phyloP scores from a whole-genome alignment of 306 rosid genomes.

The Gastrolobium villosum region DNA sequence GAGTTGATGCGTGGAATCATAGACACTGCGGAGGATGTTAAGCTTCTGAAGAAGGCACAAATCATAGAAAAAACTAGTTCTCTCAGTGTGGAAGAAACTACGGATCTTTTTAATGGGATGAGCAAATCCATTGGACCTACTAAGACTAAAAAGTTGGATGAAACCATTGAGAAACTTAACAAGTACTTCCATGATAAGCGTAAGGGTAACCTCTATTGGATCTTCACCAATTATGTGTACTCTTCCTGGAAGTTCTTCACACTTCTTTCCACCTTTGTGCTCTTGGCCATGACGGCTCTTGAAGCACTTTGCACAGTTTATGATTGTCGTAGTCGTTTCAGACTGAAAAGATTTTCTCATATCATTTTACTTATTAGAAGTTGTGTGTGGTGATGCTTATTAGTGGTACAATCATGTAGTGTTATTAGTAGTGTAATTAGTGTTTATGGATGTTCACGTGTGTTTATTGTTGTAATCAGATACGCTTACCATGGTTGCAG shows the following conservation, averaged over 20 bases:
- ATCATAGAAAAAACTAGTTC: slow-evolving; percentile 8
- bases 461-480: too few species aligned
- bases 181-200: background rate
- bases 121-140: slow-evolving; percentile 32
- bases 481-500: too few species aligned
- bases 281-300: slow-evolving; percentile 28
- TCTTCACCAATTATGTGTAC: slow-evolving; percentile 16
- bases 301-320: slow-evolving; percentile 10
- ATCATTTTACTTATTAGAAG: too few species aligned
- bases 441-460: too few species aligned
- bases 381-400: too few species aligned
- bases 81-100: slow-evolving; percentile 5
- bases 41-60: background rate
- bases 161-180: slow-evolving; percentile 1
- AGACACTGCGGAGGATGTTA: slow-evolving; percentile 42
- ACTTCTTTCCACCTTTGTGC: slow-evolving; percentile 28
- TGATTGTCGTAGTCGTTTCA: too few species aligned
- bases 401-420: too few species aligned
- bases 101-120: slow-evolving; percentile 39
- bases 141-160: slow-evolving; percentile 2
- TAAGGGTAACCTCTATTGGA: background rate
- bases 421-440: too few species aligned
- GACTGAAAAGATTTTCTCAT: too few species aligned
- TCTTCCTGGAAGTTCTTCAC: slow-evolving; percentile 38
- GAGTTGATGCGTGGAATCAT: slow-evolving; percentile 48